phyloP scores from a whole-genome alignment of 1,139 yeast species.

The Suhomyces bribrorum region DNA sequence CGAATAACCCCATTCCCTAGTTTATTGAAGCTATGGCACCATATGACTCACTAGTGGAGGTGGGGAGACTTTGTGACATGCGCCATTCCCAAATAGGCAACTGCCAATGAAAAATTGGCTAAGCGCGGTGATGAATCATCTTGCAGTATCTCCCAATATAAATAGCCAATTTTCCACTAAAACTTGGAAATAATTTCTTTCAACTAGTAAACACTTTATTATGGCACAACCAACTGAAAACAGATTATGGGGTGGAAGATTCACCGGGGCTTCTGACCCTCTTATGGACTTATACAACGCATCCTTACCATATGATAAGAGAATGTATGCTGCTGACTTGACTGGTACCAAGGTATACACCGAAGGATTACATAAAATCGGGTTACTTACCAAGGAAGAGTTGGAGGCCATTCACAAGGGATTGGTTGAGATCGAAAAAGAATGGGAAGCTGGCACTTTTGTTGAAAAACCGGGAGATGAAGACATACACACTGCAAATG shows the following conservation, averaged over 20 bases:
- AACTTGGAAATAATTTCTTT: slow-evolving; percentile 3
- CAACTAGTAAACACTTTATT: background rate
- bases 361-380: slow-evolving; percentile 76
- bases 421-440: slow-evolving; percentile 63
- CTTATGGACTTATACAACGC: slow-evolving; percentile 97
- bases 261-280: slow-evolving; percentile 96
- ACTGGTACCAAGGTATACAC: slow-evolving; percentile 95
- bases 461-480: slow-evolving; percentile 92
- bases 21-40: too few species aligned
- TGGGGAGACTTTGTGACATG: background rate
- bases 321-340: slow-evolving; percentile 91
- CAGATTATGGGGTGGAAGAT: slow-evolving; percentile 98
- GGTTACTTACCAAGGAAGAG: slow-evolving; percentile 71
- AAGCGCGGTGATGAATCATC: slow-evolving; percentile 41
- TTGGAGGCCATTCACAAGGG: slow-evolving; percentile 80
- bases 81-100: slow-evolving; percentile 25
- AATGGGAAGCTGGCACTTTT: slow-evolving; percentile 77
- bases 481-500: slow-evolving; percentile 98
- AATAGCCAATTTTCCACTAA: slow-evolving; percentile 5
- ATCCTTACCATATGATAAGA: slow-evolving; percentile 91
- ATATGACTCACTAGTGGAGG: background rate
- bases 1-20: too few species aligned
- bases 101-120: slow-evolving; percentile 16
- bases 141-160: slow-evolving; percentile 8
- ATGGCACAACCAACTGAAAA: slow-evolving; percentile 50